Conservation (phyloP, 805 yeast genomes). For the Metschnikowia corniflorae region DNA sequence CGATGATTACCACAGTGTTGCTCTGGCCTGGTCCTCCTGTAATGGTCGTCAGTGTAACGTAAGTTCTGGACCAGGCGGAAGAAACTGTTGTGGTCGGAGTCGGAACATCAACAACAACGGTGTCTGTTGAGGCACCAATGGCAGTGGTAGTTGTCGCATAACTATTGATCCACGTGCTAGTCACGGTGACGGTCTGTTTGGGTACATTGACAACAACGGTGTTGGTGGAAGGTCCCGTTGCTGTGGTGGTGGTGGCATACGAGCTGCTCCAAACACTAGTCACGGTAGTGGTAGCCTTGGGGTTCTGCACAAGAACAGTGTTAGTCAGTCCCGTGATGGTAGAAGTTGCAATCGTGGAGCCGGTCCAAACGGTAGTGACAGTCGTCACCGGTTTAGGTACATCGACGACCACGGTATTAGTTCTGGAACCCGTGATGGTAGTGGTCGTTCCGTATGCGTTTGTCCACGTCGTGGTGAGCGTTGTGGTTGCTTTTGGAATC, state of each 20-base stretch:
- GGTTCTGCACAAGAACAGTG: slow-evolving; percentile 17
- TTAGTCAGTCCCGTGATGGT: slow-evolving; percentile 1
- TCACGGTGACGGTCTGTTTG: slow-evolving; percentile 7
- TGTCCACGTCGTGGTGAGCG: slow-evolving; percentile 12
- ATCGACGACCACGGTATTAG: background rate
- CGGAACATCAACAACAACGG: slow-evolving; percentile 13
- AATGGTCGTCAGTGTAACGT: slow-evolving; percentile 5
- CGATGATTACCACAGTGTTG: slow-evolving; percentile 15
- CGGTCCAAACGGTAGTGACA: background rate
- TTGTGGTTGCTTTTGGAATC: slow-evolving; percentile 12
- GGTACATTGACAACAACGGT: slow-evolving; percentile 12
- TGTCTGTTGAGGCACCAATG: slow-evolving; percentile 2
- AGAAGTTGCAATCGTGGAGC: background rate
- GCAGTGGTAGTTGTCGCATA: slow-evolving; percentile 1
- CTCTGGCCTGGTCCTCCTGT: slow-evolving; percentile 11
- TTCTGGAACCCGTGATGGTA: slow-evolving; percentile 1
- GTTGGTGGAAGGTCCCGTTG: slow-evolving; percentile 1
- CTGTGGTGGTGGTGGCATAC: slow-evolving; percentile 13
- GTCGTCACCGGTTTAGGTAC: slow-evolving; percentile 9
- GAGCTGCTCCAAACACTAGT: slow-evolving; percentile 16
- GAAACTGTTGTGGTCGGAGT: slow-evolving; percentile 9
- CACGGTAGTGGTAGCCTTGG: slow-evolving; percentile 14
- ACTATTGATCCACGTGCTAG: slow-evolving; percentile 8
- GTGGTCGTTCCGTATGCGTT: slow-evolving; percentile 1
- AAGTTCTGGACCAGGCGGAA: slow-evolving; percentile 8